A percentile compares a stretch with the other conserved stretches of the same genome.
These are phyloP conservation scores for Cucurbita maxima DNA, from an alignment of 306 rosid species.

Conservation along the genomic window DNA sequence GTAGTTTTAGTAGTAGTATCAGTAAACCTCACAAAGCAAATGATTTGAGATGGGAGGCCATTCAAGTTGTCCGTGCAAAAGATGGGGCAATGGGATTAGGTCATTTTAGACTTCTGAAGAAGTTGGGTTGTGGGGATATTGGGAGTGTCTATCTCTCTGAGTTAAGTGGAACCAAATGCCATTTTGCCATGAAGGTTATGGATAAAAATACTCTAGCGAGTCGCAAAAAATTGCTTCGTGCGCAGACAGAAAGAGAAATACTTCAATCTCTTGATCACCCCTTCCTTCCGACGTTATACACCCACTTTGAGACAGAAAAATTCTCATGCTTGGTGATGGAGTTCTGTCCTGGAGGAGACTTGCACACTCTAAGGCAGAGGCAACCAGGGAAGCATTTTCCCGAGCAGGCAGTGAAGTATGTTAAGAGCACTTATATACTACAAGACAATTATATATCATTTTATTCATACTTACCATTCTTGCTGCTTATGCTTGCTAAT, in stretches of 20 bases:
- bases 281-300: conserved; percentile 86
- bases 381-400: conserved; percentile 96
- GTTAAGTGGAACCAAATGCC: conserved; percentile 87
- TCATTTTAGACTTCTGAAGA: conserved; percentile 81
- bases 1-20: conserved; percentile 83
- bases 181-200: conserved; percentile 98
- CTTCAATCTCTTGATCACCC: conserved; percentile 94
- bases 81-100: conserved; percentile 74
- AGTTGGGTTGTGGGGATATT: conserved; percentile 97
- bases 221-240: conserved; percentile 92
- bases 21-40: conserved; percentile 96
- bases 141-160: conserved; percentile 96
- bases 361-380: conserved; percentile 92
- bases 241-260: conserved; percentile 94
- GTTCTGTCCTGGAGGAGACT: conserved; percentile 97
- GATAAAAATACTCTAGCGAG: conserved; percentile 91
- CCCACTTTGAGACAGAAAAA: conserved; percentile 95
- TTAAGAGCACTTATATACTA: conserved; percentile 4
- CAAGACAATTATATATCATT: neutral
- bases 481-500: neutral
- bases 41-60: conserved; percentile 98
- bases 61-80: conserved; percentile 69
- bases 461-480: neutral
- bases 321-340: conserved; percentile 99
- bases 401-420: conserved; percentile 99